Evolutionary conservation across 2,329 filamentous ascomycete species (phyloP), one percentile per base, ranked within the genome.

Genomic region (Epichloe amarillans): DNA sequence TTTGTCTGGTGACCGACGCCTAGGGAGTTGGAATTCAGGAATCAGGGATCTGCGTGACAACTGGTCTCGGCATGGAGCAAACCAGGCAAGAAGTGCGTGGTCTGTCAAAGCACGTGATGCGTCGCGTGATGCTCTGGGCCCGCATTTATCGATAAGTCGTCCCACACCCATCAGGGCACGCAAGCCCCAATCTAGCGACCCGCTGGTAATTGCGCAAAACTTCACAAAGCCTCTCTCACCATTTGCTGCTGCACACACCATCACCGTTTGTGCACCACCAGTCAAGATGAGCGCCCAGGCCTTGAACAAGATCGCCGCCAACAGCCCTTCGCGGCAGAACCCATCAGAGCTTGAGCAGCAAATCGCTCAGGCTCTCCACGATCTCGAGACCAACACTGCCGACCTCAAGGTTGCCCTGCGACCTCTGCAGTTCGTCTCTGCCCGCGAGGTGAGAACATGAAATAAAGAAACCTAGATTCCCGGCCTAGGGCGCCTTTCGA

Each of bases 361-460:
- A 81, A 94, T 98, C 72, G 93, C 93, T 72, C 86, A 84, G 76
- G 93, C 93, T 77, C 88, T 98, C 62, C 94, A 86, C 80, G 93
- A 98, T 70, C 88, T 98, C 76, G 93, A 98, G 88, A 90, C 84
- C 79, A 96, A 96, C 84, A 95, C 93, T 70, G 80, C 89, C 72
- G 93, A 98, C 77, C 87, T 98, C 77, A 95, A 91, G 86, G 82
- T 82, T 69, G 86, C 89, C 65, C 86, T 98, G 71, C 86, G 93
- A 70, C 93, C 93, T 74, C 84, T 98, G 76, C 93, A 98, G 83
- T 90, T 98, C 76, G 88, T 94, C 73, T 95, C 88, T 77, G 93
- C 93, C 72, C 88, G 90, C 75, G 93, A 98, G 91, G 93, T 98
- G 86, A 89, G 89, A 83, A 71, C 66, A 57, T 66, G 61, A 64